Conservation (phyloP, 352 stramenopile species). For the Globisporangium rhizosaccharum region DNA sequence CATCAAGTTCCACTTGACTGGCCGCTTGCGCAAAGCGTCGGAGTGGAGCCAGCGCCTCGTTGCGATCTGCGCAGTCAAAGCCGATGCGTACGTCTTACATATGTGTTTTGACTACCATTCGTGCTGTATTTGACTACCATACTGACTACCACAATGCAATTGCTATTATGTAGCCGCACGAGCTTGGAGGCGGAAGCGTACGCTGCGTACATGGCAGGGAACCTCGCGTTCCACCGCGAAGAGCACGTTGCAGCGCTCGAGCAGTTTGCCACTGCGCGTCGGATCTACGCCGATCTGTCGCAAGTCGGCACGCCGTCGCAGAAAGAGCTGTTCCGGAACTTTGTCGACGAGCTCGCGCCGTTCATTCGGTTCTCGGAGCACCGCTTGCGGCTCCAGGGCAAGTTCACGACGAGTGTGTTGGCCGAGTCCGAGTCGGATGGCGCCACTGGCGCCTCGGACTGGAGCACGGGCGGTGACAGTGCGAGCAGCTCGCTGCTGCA, state of each 20-base stretch:
- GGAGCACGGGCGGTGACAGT: conserved; percentile 53
- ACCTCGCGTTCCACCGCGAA: conserved; percentile 86
- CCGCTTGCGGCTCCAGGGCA: conserved; percentile 56
- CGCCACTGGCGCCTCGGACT: conserved; percentile 21
- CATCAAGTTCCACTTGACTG: conserved; percentile 88
- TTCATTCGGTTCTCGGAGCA: conserved; percentile 87
- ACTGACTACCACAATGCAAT: background rate
- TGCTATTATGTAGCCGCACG: conserved; percentile 39
- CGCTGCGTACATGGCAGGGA: conserved; percentile 84
- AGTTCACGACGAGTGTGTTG: conserved; percentile 26
- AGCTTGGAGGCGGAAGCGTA: conserved; percentile 88
- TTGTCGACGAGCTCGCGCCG: conserved; percentile 68
- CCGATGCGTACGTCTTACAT: conserved; percentile 54
- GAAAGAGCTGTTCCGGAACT: conserved; percentile 70
- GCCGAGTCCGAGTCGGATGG: conserved; percentile 27
- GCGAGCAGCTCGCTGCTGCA: conserved; percentile 71
- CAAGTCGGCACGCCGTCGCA: conserved; percentile 78
- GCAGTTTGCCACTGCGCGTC: conserved; percentile 69
- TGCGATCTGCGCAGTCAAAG: conserved; percentile 63
- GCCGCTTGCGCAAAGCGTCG: conserved; percentile 80
- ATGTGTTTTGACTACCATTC: background rate
- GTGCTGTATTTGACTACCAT: background rate
- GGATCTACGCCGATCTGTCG: conserved; percentile 82
- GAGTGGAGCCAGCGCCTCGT: conserved; percentile 85
- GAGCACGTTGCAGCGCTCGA: conserved; percentile 78